Evolutionary conservation across 257 asterid species (phyloP), one percentile per base, ranked within the genome.

Genomic region (Ehretia macrophylla): DNA sequence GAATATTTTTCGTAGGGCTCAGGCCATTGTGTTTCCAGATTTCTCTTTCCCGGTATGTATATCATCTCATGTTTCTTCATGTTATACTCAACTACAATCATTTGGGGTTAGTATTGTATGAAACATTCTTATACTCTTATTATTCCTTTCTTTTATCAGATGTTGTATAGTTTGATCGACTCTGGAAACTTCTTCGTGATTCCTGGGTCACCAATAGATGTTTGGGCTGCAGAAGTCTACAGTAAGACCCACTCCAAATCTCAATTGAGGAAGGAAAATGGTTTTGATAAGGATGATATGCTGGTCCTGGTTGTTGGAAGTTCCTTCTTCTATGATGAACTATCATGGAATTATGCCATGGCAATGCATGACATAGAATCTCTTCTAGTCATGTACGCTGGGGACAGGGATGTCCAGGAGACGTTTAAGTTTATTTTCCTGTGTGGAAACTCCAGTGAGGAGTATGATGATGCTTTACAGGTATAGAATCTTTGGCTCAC

Each of bases 181-280:
- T 78, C 94, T 75, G 99, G 97, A 86, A 89, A 93, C 95, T 89
- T 89, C 90, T 85, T 83, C 81, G 99, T 89, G 68, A 77, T 89
- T 75, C 96, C 94, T 70, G 99, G 94, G 72, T 89, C 90, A 72
- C 97, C 96, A 64, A 12, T 79, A 65, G 96, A 93, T 84, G 85
- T 79, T 74, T 93, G 96, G 96, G 86, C 89, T 74, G 99, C 96
- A 17, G 97, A 90, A 77, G 83, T 82, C 72, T 93, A 86, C 74
- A 75, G 81, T 65, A 81, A 66, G 74, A 75, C 83, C 55, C 99
- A 93, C 72, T 81, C 89, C 76, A 93, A 79, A 77, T 77, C 77
- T 69, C 82, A 72, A 71, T 71, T 83, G 74, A 76, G 97, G 84
- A 76, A 71, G 76, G 91, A 85, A 63, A 69, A 86, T 80, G 88